Evolutionary conservation across 805 yeast species (phyloP).

Genomic region (Kazachstania taianensis): DNA sequence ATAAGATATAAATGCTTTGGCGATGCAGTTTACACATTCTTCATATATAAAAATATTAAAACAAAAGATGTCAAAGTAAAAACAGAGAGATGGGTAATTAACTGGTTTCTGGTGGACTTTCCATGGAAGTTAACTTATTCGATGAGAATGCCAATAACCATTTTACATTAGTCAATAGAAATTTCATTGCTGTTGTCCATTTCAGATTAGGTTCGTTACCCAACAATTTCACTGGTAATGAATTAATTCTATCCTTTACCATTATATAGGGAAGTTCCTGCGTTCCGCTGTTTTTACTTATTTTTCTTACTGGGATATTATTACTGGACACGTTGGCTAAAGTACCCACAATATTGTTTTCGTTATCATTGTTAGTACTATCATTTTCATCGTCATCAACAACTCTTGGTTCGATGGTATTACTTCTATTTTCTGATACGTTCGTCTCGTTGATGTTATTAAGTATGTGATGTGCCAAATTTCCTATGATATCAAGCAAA

Average conservation of each 20-base stretch:
- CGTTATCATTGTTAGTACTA: not conserved
- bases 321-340: no score
- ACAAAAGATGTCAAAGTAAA: no score
- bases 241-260: conserved; percentile 64
- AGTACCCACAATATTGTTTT: not conserved
- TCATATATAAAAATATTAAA: no score
- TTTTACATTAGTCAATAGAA: conserved; percentile 64
- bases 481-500: conserved; percentile 36
- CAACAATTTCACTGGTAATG: conserved; percentile 60
- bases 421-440: no score
- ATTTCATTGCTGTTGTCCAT: conserved; percentile 88
- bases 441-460: no score
- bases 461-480: conserved; percentile 15
- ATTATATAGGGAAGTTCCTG: conserved; percentile 64
- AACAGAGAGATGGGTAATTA: no score
- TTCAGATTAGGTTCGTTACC: conserved; percentile 54
- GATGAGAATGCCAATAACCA: conserved; percentile 82
- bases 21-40: no score
- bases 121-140: conserved; percentile 6
- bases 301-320: not conserved
- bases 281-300: conserved; percentile 1
- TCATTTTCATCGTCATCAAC: not conserved
- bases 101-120: not conserved
- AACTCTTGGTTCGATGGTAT: no score
- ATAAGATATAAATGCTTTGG: no score